Base-by-base conservation (phyloP, 495 filamentous ascomycete genomes). In the Aspergillus leporis region DNA sequence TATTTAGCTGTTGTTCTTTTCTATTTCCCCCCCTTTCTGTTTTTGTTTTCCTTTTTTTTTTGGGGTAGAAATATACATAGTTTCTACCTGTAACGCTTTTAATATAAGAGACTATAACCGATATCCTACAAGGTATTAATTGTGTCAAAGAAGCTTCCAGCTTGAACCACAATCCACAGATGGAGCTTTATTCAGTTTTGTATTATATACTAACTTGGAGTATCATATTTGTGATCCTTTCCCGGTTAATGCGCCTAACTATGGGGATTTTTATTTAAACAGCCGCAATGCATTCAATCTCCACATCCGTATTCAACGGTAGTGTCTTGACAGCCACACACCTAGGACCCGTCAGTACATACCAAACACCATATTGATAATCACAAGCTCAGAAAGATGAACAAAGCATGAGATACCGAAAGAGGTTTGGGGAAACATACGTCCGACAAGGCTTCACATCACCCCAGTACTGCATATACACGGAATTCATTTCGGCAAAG, bases 281-380 rank as follows among this genome's bases (percentile, higher is more conserved):
- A 78, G 66, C 73, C 80, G 87, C 87, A 49, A 80, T 84, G 62
- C 84, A 88, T 69, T 90, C 87, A 66, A 91, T 88, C 74, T 90
- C 87, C 16, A 91, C 85, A 74, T 89, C 86, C 9, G 85, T 86
- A 18, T 81, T 79, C 21, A 87, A 69, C 1, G 87, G 86, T 53
- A 89, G 71, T 43, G 83, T 83, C 66, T 85, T 79, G 22, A 89
- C 87, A 6, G 86, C 86, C 40, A 90, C 85, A 63, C 87, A 90
- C 34, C 67, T 75, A 41, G 12, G 40, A 36, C 10, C 16, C 58
- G 43, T 64, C 25, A 64, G 41, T n/a, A n/a, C n/a, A n/a, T 38
- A 51, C 19, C 18, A 10, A n/a, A 18, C 13, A 30, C 34, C 13
- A 31, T 48, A 19, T 14, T 8, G 12, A 49, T 34, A 52, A 4